These are phyloP conservation scores for Aureobasidium sp. DNA, from an alignment of 2,329 filamentous ascomycete species.

Conservation along the genomic window DNA sequence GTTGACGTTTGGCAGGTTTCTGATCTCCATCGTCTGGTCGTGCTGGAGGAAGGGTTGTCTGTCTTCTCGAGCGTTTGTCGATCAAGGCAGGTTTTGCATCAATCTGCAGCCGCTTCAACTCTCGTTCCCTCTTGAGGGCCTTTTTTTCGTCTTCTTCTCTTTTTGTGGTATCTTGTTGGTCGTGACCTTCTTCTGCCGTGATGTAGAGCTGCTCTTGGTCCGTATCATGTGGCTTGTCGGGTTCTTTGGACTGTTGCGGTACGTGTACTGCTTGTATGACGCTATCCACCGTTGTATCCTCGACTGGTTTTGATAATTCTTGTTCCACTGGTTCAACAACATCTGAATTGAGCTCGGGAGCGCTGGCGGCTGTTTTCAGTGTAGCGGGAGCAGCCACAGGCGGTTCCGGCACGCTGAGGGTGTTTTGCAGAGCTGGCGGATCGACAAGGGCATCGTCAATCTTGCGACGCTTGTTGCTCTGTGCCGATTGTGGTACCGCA, in stretches of 20 bases:
- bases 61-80: conserved; percentile 1
- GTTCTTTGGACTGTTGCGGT: not conserved
- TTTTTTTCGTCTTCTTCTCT: not conserved
- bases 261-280: not conserved
- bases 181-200: not conserved
- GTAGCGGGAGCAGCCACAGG: not conserved
- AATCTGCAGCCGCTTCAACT: conserved; percentile 9
- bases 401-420: not conserved
- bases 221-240: conserved; percentile 1
- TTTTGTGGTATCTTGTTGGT: not conserved
- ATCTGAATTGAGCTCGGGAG: not conserved
- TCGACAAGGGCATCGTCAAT: not conserved
- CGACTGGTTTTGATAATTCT: not conserved
- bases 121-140: not conserved
- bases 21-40: not conserved
- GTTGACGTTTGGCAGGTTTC: conserved; percentile 2
- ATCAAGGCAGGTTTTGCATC: conserved; percentile 9
- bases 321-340: not conserved
- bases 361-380: not conserved
- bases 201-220: not conserved
- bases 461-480: conserved; percentile 8
- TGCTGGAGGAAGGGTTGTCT: conserved; percentile 3
- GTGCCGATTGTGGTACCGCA: not conserved
- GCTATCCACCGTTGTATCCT: not conserved
- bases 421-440: not conserved